Percentiles rank a stretch among this genome's conserved stretches.
Evolutionary conservation across 108 stramenopile genomes (phyloP).

Genomic region (Licmophora abbreviata): DNA sequence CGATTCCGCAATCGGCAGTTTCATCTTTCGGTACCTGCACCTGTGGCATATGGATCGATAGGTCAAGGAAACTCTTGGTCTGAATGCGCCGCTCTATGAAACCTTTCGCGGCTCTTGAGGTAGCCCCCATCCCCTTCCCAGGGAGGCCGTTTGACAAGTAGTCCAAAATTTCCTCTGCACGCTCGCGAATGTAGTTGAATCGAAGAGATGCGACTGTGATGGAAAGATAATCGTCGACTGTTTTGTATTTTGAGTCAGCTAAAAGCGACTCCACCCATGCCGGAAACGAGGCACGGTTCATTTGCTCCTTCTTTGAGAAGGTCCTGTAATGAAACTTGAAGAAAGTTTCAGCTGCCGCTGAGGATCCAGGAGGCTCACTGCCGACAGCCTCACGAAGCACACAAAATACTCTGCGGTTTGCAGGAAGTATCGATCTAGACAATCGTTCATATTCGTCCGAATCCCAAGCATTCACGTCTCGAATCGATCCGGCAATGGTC

Average conservation of each 20-base stretch:
- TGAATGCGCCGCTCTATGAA: conserved; percentile 51
- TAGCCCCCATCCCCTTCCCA: conserved; percentile 67
- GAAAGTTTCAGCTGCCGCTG: conserved; percentile 6
- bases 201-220: conserved; percentile 30
- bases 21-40: conserved; percentile 40
- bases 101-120: conserved; percentile 58
- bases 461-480: conserved; percentile 39
- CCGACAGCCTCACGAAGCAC: conserved; percentile 8
- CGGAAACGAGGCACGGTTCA: conserved; percentile 5
- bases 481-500: conserved; percentile 21
- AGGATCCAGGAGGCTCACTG: neutral
- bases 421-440: conserved; percentile 12
- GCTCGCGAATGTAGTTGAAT: conserved; percentile 40
- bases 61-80: conserved; percentile 46
- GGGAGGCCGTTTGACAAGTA: conserved; percentile 71
- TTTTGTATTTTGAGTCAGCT: conserved; percentile 6
- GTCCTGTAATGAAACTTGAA: conserved; percentile 34
- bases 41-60: conserved; percentile 35
- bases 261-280: conserved; percentile 17
- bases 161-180: conserved; percentile 58
- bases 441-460: conserved; percentile 14
- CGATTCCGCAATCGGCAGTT: conserved; percentile 11
- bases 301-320: conserved; percentile 9
- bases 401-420: conserved; percentile 27
- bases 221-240: conserved; percentile 52